Evolutionary conservation across 2,329 filamentous ascomycete species (phyloP), one percentile per base, ranked within the genome.

Genomic region (Phaeosphaeriaceae sp.): DNA sequence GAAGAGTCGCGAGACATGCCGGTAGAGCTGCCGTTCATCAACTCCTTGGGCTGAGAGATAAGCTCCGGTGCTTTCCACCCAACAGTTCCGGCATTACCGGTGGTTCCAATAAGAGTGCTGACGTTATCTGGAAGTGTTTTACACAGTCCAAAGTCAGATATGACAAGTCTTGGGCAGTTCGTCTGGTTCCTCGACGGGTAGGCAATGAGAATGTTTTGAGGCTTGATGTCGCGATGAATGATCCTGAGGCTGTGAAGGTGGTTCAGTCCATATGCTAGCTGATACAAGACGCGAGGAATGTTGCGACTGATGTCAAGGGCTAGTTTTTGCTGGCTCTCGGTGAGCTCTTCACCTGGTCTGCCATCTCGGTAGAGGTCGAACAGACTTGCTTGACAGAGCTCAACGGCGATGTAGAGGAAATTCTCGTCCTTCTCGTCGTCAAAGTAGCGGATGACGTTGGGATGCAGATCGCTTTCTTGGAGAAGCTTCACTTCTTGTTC

Each of bases 1-100:
- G 76, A 77, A 0, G 79, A 79, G 46, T 79, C 77, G 44, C 77
- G 72, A 47, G 78, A 79, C 53, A 80, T 77, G 56, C 77, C 78
- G 41, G 79, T 78, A 5, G 76, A 79, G 55, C 77, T 81, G 47
- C 78, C 75, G 46, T 73, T 69, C 31, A 73, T 71, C 6, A 76
- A 73, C 51, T 83, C 80, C 48, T 77, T 78, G 11, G 81, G 81
- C 59, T 83, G 80, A 1, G 95, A 85, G 15, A 99, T 87, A 3
- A 99, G 84, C 79, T 99, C 95, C 0, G 95, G 95, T 0, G 95
- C 95, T 58, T 96, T 92, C 95, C 95, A 99, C 7, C 95, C 95
- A 45, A 92, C 92, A 0, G 95, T 99, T 31, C 95, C 95, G 1
- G 94, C 94, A 71, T 97, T 92, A 13, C 93, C 93, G 0, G 94